Base-by-base conservation (phyloP, 768 basidiomycete species). In the Pulveroboletus sp. region DNA sequence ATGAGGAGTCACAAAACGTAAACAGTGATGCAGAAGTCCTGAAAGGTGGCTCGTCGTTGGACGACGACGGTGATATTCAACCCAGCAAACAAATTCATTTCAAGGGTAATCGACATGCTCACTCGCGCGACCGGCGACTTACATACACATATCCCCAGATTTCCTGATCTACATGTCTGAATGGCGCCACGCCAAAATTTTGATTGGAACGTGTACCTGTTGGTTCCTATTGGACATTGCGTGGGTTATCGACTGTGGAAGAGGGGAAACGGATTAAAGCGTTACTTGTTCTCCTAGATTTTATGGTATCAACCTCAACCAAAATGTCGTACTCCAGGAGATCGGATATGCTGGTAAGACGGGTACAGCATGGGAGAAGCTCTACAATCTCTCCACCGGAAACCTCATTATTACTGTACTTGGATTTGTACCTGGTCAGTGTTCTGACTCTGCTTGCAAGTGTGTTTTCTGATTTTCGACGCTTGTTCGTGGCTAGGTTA, bases 181-280 rank as follows among this genome's bases (percentile, higher is more conserved):
- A 61, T 88, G 85, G 85, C 71, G 78, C 6, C 85, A 90, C 48
- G 70, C 74, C 3, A 85, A 83, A 59, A 64, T 82, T 18, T 70
- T 91, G 11, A 70, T 90, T 39, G 87, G 82, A 10, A 89, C 87
- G 0, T 78, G 76, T 49, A 28, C 64, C 38, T 83, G 79, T 55
- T 90, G 89, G 89, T 88, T 90, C 71, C 61, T 89, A 21, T 74
- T 89, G 31, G 87, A 89, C 56, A 76, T 89, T 30, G 82, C 86
- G 78, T 84, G 57, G 50, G 51, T 49, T 11, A 46, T 44, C 33
- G 21, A 21, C 0, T 48, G 2, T 37, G 15, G 8, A 17, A 11
- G 15, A n/a, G 3, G n/a, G 17, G 14, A 8, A 48, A 21, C 5
- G 7, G 1, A 14, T 9, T 45, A 26, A 46, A 18, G 14, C 18